Evolutionary conservation across 331 rosid species (phyloP).

Genomic region (Malus hybrid): DNA sequence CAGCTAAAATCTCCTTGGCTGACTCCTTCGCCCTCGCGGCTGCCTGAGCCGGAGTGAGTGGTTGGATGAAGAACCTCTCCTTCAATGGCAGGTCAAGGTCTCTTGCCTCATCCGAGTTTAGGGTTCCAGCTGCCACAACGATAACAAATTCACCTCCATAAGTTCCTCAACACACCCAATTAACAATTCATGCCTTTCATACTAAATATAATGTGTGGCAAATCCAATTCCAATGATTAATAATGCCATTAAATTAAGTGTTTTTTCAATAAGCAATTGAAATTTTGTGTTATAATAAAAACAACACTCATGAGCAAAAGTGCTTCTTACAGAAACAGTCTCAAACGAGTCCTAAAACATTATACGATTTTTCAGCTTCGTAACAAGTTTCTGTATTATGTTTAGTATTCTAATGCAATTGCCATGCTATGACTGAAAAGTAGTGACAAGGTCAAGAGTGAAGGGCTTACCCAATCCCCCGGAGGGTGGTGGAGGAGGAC

Average conservation of each 20-base stretch:
- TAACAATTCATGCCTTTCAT: neutral
- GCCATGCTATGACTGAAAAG: neutral
- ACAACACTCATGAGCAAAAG: no score
- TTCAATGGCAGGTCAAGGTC: constrained; percentile 70
- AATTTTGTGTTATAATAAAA: no score
- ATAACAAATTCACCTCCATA: neutral
- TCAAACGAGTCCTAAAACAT: no score
- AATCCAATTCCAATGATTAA: no score
- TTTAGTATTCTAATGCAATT: neutral
- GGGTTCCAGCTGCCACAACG: constrained; percentile 75
- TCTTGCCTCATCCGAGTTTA: constrained; percentile 80
- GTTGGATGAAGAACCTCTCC: constrained; percentile 73
- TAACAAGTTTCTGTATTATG: neutral
- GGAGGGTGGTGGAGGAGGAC: constrained; percentile 80
- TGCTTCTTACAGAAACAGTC: no score
- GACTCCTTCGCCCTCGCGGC: constrained; percentile 80
- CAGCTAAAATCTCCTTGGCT: constrained; percentile 73
- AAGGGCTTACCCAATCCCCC: constrained; percentile 84
- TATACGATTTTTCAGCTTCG: no score
- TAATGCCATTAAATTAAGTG: no score
- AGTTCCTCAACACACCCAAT: neutral
- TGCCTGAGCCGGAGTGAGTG: constrained; percentile 55
- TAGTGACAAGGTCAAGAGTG: neutral
- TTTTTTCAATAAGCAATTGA: no score
- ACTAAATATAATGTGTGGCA: no score